Conservation (phyloP, 2,329 filamentous ascomycete genomes). For the Ascochyta koolunga region DNA sequence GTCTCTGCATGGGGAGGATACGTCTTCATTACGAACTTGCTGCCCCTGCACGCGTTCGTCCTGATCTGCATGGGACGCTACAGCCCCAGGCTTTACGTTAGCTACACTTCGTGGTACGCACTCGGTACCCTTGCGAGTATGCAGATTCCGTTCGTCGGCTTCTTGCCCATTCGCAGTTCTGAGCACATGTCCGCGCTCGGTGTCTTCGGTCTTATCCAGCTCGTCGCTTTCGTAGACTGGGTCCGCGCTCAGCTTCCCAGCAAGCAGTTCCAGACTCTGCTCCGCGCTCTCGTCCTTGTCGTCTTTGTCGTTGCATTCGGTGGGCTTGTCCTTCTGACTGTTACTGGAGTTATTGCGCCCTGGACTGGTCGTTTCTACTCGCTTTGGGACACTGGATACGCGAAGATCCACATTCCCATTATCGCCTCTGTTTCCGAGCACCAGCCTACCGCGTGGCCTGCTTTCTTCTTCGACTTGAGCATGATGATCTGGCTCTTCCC, state of each 20-base stretch:
- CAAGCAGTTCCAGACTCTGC: conserved; percentile 91
- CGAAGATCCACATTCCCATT: conserved; percentile 99
- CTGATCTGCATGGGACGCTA: conserved; percentile 96
- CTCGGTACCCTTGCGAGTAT: conserved; percentile 95
- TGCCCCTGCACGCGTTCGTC: conserved; percentile 92
- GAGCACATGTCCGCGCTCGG: conserved; percentile 98
- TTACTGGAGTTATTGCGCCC: conserved; percentile 89
- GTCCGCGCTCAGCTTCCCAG: conserved; percentile 85
- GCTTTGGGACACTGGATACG: conserved; percentile 97
- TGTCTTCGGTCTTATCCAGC: conserved; percentile 93
- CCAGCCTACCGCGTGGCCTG: conserved; percentile 97
- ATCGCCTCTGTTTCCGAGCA: conserved; percentile 99
- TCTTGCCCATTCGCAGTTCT: conserved; percentile 93
- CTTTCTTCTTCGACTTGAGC: conserved; percentile 99
- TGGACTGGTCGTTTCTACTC: conserved; percentile 99
- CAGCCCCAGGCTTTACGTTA: conserved; percentile 91
- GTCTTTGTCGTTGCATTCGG: conserved; percentile 76
- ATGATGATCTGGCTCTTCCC: conserved; percentile 99
- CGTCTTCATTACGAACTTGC: conserved; percentile 97
- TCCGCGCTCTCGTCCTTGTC: conserved; percentile 75
- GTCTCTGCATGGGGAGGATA: conserved; percentile 99
- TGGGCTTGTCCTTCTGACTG: conserved; percentile 81
- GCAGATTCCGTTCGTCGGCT: conserved; percentile 99
- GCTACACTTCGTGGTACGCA: conserved; percentile 98
- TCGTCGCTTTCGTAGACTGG: conserved; percentile 91